Evolutionary conservation across 2,329 filamentous ascomycete genomes (phyloP).

Genomic region (Apiospora saccharicola): DNA sequence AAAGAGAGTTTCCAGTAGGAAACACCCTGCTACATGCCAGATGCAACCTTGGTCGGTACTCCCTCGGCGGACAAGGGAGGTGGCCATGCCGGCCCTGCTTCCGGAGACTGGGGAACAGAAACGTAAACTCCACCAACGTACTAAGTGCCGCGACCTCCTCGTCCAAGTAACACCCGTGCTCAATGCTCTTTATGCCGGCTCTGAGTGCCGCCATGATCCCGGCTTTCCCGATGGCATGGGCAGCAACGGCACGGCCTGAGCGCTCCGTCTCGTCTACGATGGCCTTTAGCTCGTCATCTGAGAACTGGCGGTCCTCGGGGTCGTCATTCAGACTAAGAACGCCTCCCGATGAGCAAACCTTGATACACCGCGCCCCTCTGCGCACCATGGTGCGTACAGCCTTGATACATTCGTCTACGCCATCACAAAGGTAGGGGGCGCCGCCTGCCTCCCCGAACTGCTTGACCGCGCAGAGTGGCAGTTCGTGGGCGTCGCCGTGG

Average conservation of each 20-base stretch:
- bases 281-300: slow-evolving; percentile 49
- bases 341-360: slow-evolving; percentile 53
- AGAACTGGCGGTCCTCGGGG: slow-evolving; percentile 51
- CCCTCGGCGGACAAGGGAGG: background rate
- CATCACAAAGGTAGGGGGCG: slow-evolving; percentile 50
- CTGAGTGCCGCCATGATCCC: slow-evolving; percentile 54
- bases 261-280: slow-evolving; percentile 53
- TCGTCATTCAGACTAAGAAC: slow-evolving; percentile 52
- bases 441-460: slow-evolving; percentile 42
- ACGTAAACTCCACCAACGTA: background rate
- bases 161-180: slow-evolving; percentile 57
- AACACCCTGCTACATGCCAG: background rate
- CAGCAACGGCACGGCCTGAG: slow-evolving; percentile 49
- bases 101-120: background rate
- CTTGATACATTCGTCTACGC: slow-evolving; percentile 52
- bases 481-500: slow-evolving; percentile 54
- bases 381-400: slow-evolving; percentile 50
- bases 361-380: slow-evolving; percentile 56
- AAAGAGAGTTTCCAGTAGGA: background rate
- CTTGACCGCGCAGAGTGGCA: slow-evolving; percentile 45
- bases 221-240: slow-evolving; percentile 54
- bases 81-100: background rate
- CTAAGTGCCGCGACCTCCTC: slow-evolving; percentile 51
- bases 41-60: background rate
- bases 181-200: slow-evolving; percentile 54